A percentile compares a stretch with the other conserved stretches of the same genome.
phyloP scores from a whole-genome alignment of 495 filamentous ascomycete genomes.

The Echria macrotheca region DNA sequence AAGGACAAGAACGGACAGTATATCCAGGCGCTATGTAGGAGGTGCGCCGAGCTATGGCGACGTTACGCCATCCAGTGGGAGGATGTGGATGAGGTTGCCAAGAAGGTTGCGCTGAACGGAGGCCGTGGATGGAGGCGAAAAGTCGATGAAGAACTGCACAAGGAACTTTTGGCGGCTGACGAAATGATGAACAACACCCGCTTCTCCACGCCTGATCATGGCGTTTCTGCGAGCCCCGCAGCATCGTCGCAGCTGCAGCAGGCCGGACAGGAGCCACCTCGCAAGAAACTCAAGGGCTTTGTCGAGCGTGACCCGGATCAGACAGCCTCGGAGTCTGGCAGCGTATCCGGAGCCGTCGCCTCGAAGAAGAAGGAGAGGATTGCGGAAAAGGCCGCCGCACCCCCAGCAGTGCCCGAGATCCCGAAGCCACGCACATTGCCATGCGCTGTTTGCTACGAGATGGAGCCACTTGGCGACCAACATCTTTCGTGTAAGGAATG shows the following conservation, averaged over 20 bases:
- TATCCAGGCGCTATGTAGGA: constrained; percentile 77
- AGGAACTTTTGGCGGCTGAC: constrained; percentile 58
- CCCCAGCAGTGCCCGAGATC: constrained; percentile 62
- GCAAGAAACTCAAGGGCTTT: constrained; percentile 52
- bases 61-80: constrained; percentile 96
- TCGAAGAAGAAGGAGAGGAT: constrained; percentile 66
- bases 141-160: constrained; percentile 85
- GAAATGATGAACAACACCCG: constrained; percentile 43
- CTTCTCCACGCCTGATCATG: constrained; percentile 35
- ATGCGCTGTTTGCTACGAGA: constrained; percentile 75
- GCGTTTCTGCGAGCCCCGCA: constrained; percentile 41
- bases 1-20: constrained; percentile 73
- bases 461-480: constrained; percentile 67
- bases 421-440: constrained; percentile 72
- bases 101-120: constrained; percentile 77
- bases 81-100: constrained; percentile 86
- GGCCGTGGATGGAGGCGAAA: constrained; percentile 81
- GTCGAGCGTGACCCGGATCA: constrained; percentile 44
- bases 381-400: constrained; percentile 44
- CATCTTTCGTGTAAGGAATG: constrained; percentile 77
- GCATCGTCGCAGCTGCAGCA: constrained; percentile 13
- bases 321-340: constrained; percentile 31
- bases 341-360: constrained; percentile 11
- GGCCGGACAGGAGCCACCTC: constrained; percentile 36
- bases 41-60: constrained; percentile 88